Conservation (phyloP, 2,329 filamentous ascomycete genomes). For the Xylariaceae sp. region DNA sequence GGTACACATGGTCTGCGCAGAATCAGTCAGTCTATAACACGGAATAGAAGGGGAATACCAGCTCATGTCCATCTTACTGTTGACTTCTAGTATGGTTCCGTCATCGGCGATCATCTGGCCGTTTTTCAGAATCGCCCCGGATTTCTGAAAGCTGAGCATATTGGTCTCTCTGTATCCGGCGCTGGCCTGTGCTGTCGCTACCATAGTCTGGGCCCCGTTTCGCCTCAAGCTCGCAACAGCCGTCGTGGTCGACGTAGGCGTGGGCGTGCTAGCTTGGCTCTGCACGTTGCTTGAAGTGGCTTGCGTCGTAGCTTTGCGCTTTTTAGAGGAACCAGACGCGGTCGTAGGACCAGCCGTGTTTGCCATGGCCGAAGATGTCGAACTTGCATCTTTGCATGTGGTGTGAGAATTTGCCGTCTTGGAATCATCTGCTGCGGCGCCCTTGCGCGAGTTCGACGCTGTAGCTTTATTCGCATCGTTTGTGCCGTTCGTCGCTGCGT, state of each 20-base stretch:
- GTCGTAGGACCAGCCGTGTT: constrained; percentile 20
- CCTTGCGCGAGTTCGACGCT: constrained; percentile 37
- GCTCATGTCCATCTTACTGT: constrained; percentile 59
- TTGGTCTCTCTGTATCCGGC: constrained; percentile 62
- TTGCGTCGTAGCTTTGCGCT: constrained; percentile 69
- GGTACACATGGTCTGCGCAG: constrained; percentile 70
- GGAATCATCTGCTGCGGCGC: constrained; percentile 29
- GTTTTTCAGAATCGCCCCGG: constrained; percentile 62
- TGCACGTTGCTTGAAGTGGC: constrained; percentile 29
- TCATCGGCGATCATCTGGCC: constrained; percentile 84
- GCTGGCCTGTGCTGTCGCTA: constrained; percentile 17
- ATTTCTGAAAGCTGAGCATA: constrained; percentile 80
- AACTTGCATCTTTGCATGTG: constrained; percentile 25
- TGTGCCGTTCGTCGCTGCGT: constrained; percentile 32
- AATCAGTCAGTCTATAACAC: constrained; percentile 26
- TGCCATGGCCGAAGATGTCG: constrained; percentile 23
- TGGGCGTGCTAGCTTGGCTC: constrained; percentile 26
- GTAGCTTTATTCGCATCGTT: constrained; percentile 30
- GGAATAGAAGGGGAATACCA: constrained; percentile 22
- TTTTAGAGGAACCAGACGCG: constrained; percentile 53
- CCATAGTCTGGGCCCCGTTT: constrained; percentile 19
- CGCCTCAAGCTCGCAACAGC: constrained; percentile 28
- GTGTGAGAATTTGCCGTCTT: constrained; percentile 26
- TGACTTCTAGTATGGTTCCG: constrained; percentile 73
- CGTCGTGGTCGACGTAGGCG: constrained; percentile 22